phyloP scores from a whole-genome alignment of 257 asterid genomes.

The Eucommia ulmoides region DNA sequence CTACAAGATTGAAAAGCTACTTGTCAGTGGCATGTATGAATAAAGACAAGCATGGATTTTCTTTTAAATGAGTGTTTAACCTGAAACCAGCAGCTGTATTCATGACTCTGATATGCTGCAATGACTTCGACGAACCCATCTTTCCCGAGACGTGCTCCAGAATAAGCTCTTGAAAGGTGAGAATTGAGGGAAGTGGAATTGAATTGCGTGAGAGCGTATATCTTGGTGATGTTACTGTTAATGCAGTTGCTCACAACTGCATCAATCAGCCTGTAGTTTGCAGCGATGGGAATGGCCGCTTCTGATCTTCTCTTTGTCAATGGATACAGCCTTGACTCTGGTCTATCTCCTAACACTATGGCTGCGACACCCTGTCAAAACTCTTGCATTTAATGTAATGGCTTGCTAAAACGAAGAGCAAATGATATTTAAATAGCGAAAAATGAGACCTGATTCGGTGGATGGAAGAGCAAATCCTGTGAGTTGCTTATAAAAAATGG shows the following conservation, averaged over 20 bases:
- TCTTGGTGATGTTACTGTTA: slow-evolving; percentile 66
- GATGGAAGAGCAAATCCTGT: slow-evolving; percentile 26
- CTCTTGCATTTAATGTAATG: too few species aligned
- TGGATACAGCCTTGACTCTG: slow-evolving; percentile 58
- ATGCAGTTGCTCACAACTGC: slow-evolving; percentile 90
- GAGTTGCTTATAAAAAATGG: slow-evolving; percentile 19
- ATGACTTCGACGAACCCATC: slow-evolving; percentile 74
- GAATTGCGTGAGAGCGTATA: slow-evolving; percentile 79
- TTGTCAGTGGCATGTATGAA: not conserved
- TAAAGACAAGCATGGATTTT: not conserved
- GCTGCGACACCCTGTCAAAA: slow-evolving; percentile 99
- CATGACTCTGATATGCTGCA: slow-evolving; percentile 78
- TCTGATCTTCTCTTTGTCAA: slow-evolving; percentile 71
- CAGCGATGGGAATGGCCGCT: slow-evolving; percentile 83
- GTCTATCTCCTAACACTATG: slow-evolving; percentile 75
- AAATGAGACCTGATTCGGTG: slow-evolving; percentile 49
- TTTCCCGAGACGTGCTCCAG: slow-evolving; percentile 37
- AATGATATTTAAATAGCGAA: not conserved
- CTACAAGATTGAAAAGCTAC: too few species aligned
- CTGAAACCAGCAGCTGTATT: slow-evolving; percentile 73
- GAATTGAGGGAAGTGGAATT: slow-evolving; percentile 84
- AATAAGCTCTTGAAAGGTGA: slow-evolving; percentile 75
- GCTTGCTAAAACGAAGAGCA: too few species aligned
- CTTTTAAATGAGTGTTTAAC: slow-evolving; percentile 12
- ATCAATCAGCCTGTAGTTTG: slow-evolving; percentile 67